Percentiles rank a stretch among this genome's conserved stretches.
These are phyloP conservation scores for Darksidea phi DNA, from an alignment of 495 filamentous ascomycete genomes.

Conservation along the genomic window DNA sequence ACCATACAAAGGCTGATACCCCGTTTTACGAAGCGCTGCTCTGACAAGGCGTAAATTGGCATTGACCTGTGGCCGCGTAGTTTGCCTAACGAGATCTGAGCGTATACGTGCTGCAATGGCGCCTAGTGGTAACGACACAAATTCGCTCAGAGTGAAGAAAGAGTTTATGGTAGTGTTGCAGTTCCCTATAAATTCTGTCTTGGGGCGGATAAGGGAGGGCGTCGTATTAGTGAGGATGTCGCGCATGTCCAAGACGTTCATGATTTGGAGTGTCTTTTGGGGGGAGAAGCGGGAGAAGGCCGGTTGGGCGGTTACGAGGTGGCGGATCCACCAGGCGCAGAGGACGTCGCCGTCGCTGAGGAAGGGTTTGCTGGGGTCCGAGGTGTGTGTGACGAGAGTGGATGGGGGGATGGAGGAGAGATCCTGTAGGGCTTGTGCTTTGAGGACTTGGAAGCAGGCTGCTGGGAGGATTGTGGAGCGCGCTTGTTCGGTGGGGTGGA, in stretches of 20 bases:
- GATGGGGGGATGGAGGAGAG: too few species aligned
- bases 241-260: conserved; percentile 26
- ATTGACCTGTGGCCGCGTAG: conserved; percentile 4
- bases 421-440: conserved; percentile 5
- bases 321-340: conserved; percentile 42
- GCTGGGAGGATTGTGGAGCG: conserved; percentile 14
- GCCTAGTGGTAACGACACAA: conserved; percentile 12
- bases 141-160: conserved; percentile 8
- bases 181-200: conserved; percentile 14
- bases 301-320: too few species aligned
- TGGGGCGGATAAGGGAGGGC: conserved; percentile 4
- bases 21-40: background rate
- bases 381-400: conserved; percentile 13
- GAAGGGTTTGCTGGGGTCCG: conserved; percentile 42
- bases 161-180: conserved; percentile 7
- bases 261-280: conserved; percentile 6
- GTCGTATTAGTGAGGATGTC: conserved; percentile 6
- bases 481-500: conserved; percentile 6
- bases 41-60: background rate
- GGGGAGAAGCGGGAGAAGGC: background rate
- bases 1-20: background rate
- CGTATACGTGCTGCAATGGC: conserved; percentile 17
- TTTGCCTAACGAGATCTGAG: conserved; percentile 10
- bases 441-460: background rate
- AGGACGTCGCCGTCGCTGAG: conserved; percentile 48